phyloP scores from a whole-genome alignment of 139 green algal species.

The Micromonas commoda region DNA sequence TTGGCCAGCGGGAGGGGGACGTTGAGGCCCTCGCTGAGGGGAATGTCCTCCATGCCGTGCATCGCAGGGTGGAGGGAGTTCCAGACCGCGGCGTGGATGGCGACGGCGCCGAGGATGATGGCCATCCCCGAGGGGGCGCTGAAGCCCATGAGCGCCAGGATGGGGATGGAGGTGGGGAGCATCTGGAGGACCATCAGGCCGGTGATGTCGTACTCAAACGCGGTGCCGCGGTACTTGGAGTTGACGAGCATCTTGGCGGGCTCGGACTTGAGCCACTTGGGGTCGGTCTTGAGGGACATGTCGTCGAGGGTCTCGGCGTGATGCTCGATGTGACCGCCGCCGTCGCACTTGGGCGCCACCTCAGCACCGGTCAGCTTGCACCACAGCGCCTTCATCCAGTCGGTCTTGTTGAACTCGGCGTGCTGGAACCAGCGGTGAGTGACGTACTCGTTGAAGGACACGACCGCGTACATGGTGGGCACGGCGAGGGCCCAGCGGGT shows the following conservation, averaged over 20 bases:
- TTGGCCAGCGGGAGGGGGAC: neutral
- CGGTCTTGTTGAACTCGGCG: slow-evolving; percentile 33
- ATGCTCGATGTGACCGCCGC: slow-evolving; percentile 37
- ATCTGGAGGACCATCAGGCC: slow-evolving; percentile 30
- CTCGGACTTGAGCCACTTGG: slow-evolving; percentile 18
- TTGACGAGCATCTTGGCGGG: slow-evolving; percentile 9
- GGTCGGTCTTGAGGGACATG: slow-evolving; percentile 24
- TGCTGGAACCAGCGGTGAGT: slow-evolving; percentile 36
- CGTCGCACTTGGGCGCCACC: slow-evolving; percentile 20
- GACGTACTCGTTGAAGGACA: slow-evolving; percentile 34
- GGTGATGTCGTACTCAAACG: slow-evolving; percentile 30
- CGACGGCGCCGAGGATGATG: slow-evolving; percentile 5
- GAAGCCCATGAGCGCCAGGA: slow-evolving; percentile 27
- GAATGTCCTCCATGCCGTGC: slow-evolving; percentile 32
- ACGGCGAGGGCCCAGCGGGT: slow-evolving; percentile 3
- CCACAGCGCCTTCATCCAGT: slow-evolving; percentile 21
- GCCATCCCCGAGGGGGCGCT: neutral
- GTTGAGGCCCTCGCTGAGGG: slow-evolving; percentile 17
- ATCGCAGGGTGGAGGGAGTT: slow-evolving; percentile 34
- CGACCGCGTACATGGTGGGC: slow-evolving; percentile 32
- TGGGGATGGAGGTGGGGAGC: slow-evolving; percentile 6
- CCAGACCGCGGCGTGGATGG: slow-evolving; percentile 27
- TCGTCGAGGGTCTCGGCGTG: slow-evolving; percentile 36
- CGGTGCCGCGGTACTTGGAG: slow-evolving; percentile 33
- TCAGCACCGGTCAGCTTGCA: slow-evolving; percentile 14